Conservation (phyloP, 148 eudicot species). For the Fagopyrum homotropicum region DNA sequence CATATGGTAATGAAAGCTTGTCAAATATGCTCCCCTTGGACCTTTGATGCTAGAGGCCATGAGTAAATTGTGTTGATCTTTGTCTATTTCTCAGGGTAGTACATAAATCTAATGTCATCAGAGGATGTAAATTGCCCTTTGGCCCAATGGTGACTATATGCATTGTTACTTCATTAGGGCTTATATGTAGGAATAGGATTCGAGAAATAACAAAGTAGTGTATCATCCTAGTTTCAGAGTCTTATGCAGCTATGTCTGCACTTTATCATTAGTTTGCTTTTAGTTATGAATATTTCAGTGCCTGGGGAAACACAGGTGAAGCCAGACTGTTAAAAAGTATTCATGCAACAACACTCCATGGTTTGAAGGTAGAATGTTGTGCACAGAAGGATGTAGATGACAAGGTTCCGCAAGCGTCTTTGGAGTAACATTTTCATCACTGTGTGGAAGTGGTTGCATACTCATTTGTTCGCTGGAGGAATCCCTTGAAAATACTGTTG, state of each 20-base stretch:
- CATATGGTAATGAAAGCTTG: not conserved
- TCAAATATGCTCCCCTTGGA: not conserved
- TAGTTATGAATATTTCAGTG: not conserved
- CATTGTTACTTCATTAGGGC: not conserved
- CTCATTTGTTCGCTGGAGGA: constrained; percentile 18
- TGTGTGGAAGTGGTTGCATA: constrained; percentile 8
- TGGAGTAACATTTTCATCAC: not conserved
- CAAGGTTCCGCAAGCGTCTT: not conserved
- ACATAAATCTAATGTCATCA: not conserved
- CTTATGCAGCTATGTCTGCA: not conserved
- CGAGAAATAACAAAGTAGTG: not conserved
- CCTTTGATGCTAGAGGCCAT: not conserved
- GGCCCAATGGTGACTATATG: not conserved
- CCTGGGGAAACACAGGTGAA: not conserved
- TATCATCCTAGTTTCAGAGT: not conserved
- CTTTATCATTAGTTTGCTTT: not conserved
- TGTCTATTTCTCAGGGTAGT: not conserved
- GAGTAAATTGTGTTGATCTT: not conserved
- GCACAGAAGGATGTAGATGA: not conserved
- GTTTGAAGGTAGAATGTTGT: not conserved
- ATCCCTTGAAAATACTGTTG: constrained; percentile 17
- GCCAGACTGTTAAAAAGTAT: too few relatives aligned
- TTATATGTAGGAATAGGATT: not conserved
- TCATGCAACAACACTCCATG: not conserved
- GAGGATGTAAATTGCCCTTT: not conserved